Percentiles rank a stretch among this genome's conserved stretches.
These are phyloP conservation scores for Agaricus sinodeliciosus DNA, from an alignment of 768 basidiomycete genomes.

Conservation along the genomic window DNA sequence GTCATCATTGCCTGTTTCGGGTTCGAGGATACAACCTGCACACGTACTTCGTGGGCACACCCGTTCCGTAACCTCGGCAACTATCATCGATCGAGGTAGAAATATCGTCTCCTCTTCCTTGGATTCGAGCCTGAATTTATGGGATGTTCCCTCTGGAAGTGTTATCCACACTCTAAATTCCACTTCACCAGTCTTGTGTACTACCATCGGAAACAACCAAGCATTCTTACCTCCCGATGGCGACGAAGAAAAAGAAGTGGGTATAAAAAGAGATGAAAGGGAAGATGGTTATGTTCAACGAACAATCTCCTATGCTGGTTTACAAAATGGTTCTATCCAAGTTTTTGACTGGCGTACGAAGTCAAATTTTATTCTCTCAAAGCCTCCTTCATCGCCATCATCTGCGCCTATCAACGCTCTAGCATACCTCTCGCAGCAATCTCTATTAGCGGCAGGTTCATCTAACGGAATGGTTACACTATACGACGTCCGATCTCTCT, in stretches of 20 bases:
- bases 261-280: conserved; percentile 23
- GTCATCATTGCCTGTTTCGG: conserved; percentile 6
- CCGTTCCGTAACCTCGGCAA: conserved; percentile 53
- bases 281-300: conserved; percentile 19
- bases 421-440: conserved; percentile 30
- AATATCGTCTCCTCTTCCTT: conserved; percentile 61
- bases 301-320: conserved; percentile 47
- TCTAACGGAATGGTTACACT: conserved; percentile 46
- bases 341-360: conserved; percentile 45
- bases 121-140: conserved; percentile 64
- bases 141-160: conserved; percentile 59
- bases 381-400: conserved; percentile 2
- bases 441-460: conserved; percentile 55
- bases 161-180: conserved; percentile 40
- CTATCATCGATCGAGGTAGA: conserved; percentile 59
- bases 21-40: conserved; percentile 39
- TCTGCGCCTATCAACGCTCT: conserved; percentile 34
- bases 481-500: conserved; percentile 45
- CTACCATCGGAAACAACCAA: conserved; percentile 33
- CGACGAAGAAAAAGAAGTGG: conserved; percentile 31
- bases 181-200: conserved; percentile 35
- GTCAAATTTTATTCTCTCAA: conserved; percentile 18
- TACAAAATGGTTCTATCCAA: conserved; percentile 51
- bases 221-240: conserved; percentile 23
- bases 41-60: conserved; percentile 64